phyloP scores from a whole-genome alignment of 768 basidiomycete genomes.

The Russula lepida region DNA sequence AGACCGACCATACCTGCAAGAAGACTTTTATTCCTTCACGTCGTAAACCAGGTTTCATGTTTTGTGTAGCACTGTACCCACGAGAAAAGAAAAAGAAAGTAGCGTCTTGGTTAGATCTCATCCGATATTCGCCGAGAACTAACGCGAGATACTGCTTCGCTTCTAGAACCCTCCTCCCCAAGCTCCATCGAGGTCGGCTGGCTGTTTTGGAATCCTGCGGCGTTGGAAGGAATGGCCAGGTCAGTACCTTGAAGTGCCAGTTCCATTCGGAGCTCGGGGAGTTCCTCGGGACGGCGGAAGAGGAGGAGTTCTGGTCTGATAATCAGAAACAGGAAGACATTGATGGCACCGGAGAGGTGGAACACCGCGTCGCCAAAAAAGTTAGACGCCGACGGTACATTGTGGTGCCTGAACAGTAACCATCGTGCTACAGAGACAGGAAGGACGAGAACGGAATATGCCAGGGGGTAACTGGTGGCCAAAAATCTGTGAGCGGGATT shows the following conservation, averaged over 20 bases:
- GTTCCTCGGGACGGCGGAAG: conserved; percentile 19
- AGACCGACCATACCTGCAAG: too few relatives aligned
- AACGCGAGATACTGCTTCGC: not conserved
- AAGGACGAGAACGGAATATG: not conserved
- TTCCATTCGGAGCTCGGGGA: not conserved
- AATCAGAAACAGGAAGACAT: not conserved
- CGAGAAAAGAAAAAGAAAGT: too few relatives aligned
- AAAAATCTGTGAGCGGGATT: not conserved
- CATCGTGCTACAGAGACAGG: not conserved
- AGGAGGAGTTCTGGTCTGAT: conserved; percentile 26
- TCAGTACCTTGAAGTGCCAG: not conserved
- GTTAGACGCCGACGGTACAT: conserved; percentile 29
- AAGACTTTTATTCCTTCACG: too few relatives aligned
- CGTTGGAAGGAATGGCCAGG: not conserved
- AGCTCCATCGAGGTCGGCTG: not conserved
- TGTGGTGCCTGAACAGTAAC: conserved; percentile 13
- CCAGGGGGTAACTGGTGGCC: not conserved
- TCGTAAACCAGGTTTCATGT: too few relatives aligned
- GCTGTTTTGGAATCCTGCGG: not conserved
- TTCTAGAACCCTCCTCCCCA: not conserved
- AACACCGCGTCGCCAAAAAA: conserved; percentile 24
- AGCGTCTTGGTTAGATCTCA: not conserved
- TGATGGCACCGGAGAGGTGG: conserved; percentile 23
- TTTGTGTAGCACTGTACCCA: too few relatives aligned
- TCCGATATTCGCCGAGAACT: not conserved